phyloP scores from a whole-genome alignment of 805 yeast species.

The Nadsonia fulvescens region DNA sequence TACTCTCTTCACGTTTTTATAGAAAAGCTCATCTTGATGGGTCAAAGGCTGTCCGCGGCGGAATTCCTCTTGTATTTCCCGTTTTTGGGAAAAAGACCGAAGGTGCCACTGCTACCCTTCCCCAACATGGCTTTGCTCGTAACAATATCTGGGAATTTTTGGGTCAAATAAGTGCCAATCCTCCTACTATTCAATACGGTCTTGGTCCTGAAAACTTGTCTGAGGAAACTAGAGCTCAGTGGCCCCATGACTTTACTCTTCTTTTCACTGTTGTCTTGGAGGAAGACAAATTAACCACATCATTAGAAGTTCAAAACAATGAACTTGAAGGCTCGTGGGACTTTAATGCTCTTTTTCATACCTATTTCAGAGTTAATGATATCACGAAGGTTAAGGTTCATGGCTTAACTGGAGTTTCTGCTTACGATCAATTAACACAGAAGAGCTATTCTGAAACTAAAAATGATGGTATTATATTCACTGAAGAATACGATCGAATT shows the following conservation, averaged over 20 bases:
- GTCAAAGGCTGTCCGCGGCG: slow-evolving; percentile 88
- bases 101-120: slow-evolving; percentile 45
- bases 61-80: slow-evolving; percentile 92
- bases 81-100: slow-evolving; percentile 49
- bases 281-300: slow-evolving; percentile 37
- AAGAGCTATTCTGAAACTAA: slow-evolving; percentile 23
- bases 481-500: slow-evolving; percentile 65
- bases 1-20: too few relatives aligned
- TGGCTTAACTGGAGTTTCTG: slow-evolving; percentile 54
- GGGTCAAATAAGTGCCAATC: slow-evolving; percentile 56
- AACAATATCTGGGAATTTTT: slow-evolving; percentile 83
- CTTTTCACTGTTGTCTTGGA: slow-evolving; percentile 49
- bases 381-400: slow-evolving; percentile 61
- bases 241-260: slow-evolving; percentile 64
- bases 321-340: slow-evolving; percentile 42
- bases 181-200: slow-evolving; percentile 79
- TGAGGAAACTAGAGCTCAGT: slow-evolving; percentile 34
- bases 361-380: slow-evolving; percentile 60
- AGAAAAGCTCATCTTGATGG: slow-evolving; percentile 86
- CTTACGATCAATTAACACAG: slow-evolving; percentile 59
- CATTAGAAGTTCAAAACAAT: slow-evolving; percentile 59
- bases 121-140: slow-evolving; percentile 96
- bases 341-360: slow-evolving; percentile 91
- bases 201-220: slow-evolving; percentile 72
- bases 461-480: slow-evolving; percentile 13